phyloP scores from a whole-genome alignment of 148 eudicot genomes.

The Cornus controversa region DNA sequence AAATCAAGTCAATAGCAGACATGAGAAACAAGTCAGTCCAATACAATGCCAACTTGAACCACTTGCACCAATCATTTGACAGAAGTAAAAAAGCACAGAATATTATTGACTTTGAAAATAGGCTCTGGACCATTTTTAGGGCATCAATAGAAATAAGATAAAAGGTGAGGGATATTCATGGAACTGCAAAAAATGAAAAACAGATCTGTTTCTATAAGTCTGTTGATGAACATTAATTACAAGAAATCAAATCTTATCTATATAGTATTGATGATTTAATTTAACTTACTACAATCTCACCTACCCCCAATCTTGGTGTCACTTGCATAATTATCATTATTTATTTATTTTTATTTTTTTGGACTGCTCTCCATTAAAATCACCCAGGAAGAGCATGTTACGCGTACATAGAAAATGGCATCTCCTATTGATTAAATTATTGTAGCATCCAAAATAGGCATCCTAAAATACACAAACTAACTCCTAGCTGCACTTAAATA shows the following conservation, averaged over 20 bases:
- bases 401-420: too few species aligned
- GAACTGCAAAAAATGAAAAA: too few species aligned
- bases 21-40: too few species aligned
- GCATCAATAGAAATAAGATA: too few species aligned
- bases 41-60: too few species aligned
- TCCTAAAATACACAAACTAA: too few species aligned
- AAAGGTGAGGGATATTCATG: too few species aligned
- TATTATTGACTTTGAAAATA: too few species aligned
- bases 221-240: not conserved
- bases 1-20: not conserved
- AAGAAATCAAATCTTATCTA: not conserved
- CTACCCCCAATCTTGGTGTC: not conserved
- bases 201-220: not conserved
- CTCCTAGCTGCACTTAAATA: not conserved
- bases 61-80: not conserved
- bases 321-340: not conserved
- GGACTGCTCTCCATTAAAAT: not conserved
- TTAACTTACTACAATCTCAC: not conserved
- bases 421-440: too few species aligned
- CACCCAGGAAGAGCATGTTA: not conserved
- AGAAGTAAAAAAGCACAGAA: not conserved
- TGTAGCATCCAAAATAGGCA: not conserved
- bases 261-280: not conserved
- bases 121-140: too few species aligned
- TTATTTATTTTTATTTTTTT: too few species aligned